Conservation (phyloP, 306 rosid genomes). For the Prunus salicina region DNA sequence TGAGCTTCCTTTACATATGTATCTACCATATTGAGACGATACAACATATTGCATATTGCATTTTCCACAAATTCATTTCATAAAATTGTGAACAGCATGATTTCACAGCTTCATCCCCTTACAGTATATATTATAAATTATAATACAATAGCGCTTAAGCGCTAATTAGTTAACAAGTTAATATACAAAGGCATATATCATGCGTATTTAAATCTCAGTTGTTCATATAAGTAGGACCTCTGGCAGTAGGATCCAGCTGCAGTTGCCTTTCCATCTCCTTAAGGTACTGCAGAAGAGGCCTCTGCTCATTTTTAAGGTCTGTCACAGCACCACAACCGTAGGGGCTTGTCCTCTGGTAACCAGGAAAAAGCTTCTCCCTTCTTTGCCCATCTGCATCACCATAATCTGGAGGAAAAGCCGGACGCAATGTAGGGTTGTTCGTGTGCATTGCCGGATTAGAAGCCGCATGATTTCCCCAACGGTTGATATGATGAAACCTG, state of each 20-base stretch:
- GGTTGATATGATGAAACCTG: conserved; percentile 47
- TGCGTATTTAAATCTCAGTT: conserved; percentile 24
- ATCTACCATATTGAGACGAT: conserved; percentile 76
- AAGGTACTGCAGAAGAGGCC: conserved; percentile 62
- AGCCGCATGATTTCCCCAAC: conserved; percentile 38
- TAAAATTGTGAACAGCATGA: too few species aligned
- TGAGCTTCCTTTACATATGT: conserved; percentile 47
- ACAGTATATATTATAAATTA: too few species aligned
- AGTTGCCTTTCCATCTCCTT: conserved; percentile 76
- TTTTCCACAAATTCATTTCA: too few species aligned
- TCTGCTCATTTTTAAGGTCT: conserved; percentile 61
- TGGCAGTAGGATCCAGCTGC: conserved; percentile 53
- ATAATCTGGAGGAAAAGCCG: conserved; percentile 38
- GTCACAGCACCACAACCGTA: conserved; percentile 61
- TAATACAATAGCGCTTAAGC: too few species aligned
- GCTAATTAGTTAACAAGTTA: too few species aligned
- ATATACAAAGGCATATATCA: too few species aligned
- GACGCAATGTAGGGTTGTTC: conserved; percentile 50
- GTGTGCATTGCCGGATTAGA: conserved; percentile 39
- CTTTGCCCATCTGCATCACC: conserved; percentile 43
- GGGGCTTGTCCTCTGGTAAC: conserved; percentile 58
- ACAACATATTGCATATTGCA: conserved; percentile 1
- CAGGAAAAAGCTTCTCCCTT: conserved; percentile 33
- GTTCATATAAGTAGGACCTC: conserved; percentile 67
- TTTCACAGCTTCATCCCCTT: too few species aligned